phyloP scores from a whole-genome alignment of 2,329 filamentous ascomycete genomes.

The Penicillium sumatraense region DNA sequence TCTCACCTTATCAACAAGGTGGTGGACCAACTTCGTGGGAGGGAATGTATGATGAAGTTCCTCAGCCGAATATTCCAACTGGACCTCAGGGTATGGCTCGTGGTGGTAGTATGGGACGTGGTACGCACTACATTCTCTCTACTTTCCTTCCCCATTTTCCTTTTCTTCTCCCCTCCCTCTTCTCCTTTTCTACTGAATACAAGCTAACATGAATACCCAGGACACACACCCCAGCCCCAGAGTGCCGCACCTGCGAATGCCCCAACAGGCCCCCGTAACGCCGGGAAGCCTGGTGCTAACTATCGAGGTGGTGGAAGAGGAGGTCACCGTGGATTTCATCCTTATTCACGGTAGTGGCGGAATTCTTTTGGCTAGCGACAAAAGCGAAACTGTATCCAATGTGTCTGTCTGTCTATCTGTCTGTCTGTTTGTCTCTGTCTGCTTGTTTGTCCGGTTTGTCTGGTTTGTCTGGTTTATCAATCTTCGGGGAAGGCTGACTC shows the following conservation, averaged over 20 bases:
- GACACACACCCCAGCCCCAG: conserved; percentile 49
- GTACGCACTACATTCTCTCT: conserved; percentile 28
- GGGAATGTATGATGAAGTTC: conserved; percentile 97
- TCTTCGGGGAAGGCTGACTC: no score
- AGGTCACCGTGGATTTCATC: conserved; percentile 75
- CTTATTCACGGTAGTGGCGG: conserved; percentile 61
- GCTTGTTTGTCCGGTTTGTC: no score
- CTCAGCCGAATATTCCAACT: conserved; percentile 71
- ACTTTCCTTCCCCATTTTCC: not conserved
- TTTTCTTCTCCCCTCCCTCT: no score
- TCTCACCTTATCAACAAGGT: conserved; percentile 55
- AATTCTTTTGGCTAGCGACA: conserved; percentile 21
- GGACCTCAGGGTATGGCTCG: conserved; percentile 55
- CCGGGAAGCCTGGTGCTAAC: conserved; percentile 86
- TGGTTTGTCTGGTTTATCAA: no score
- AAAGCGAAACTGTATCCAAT: no score
- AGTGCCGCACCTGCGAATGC: conserved; percentile 74
- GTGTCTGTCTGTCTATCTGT: no score
- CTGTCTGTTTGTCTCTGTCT: not conserved
- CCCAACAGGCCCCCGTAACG: conserved; percentile 95
- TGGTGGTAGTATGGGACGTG: conserved; percentile 46
- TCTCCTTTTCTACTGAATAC: no score
- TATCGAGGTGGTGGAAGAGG: conserved; percentile 89
- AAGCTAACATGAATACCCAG: no score
- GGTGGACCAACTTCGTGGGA: conserved; percentile 88